phyloP scores from a whole-genome alignment of 2,329 filamentous ascomycete genomes.

The Plenodomus lindquistii region DNA sequence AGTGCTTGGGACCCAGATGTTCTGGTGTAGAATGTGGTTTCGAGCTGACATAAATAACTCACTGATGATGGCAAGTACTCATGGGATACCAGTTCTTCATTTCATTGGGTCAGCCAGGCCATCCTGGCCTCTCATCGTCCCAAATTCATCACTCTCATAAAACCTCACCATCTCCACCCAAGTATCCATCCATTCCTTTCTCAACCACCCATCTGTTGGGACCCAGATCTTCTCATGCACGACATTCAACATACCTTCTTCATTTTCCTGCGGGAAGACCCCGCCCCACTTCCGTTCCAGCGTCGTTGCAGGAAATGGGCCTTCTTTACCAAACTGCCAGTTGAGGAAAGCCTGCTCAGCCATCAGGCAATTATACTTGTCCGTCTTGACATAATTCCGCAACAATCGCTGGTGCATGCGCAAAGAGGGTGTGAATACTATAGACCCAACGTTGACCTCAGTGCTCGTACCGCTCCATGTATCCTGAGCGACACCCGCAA shows the following conservation, averaged over 20 bases:
- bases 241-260: constrained; percentile 32
- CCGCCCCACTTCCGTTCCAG: constrained; percentile 35
- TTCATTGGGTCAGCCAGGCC: constrained; percentile 7
- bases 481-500: constrained; percentile 31
- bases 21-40: no score
- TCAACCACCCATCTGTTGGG: constrained; percentile 22
- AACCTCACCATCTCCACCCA: constrained; percentile 34
- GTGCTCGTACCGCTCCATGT: constrained; percentile 10
- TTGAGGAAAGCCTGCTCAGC: constrained; percentile 42
- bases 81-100: no score
- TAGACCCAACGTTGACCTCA: constrained; percentile 39
- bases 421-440: constrained; percentile 36
- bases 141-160: constrained; percentile 28
- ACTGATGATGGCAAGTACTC: no score
- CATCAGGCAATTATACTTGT: constrained; percentile 34
- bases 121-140: constrained; percentile 12
- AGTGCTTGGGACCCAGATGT: no score
- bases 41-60: no score
- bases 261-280: constrained; percentile 28
- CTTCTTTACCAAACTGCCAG: constrained; percentile 34
- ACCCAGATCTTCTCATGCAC: constrained; percentile 44
- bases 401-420: constrained; percentile 36
- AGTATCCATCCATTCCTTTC: constrained; percentile 25
- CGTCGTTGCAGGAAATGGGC: constrained; percentile 31
- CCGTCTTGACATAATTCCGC: constrained; percentile 38